These are phyloP conservation scores for Tulasnella sp. DNA, from an alignment of 768 basidiomycete genomes.

Conservation along the genomic window DNA sequence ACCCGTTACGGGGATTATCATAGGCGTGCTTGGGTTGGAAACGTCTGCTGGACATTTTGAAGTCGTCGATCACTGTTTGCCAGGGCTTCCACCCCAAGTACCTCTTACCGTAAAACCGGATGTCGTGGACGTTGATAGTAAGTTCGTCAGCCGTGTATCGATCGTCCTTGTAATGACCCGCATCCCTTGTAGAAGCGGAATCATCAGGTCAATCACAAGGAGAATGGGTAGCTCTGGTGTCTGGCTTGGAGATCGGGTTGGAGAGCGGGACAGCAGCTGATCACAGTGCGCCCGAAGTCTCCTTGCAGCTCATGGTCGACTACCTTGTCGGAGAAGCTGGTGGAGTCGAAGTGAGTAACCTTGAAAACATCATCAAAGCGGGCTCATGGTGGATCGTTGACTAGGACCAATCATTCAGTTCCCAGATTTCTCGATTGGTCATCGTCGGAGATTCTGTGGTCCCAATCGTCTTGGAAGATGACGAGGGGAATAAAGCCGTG, in stretches of 20 bases:
- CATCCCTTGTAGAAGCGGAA: background rate
- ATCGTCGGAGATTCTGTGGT: constrained; percentile 77
- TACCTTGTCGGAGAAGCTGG: constrained; percentile 78
- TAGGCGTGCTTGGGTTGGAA: constrained; percentile 83
- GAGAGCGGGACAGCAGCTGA: constrained; percentile 41
- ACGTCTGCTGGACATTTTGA: constrained; percentile 85
- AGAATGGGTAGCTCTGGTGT: constrained; percentile 75
- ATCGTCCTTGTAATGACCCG: background rate
- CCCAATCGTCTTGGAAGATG: constrained; percentile 31
- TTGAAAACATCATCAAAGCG: background rate
- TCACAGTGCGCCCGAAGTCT: constrained; percentile 36
- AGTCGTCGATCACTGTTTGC: constrained; percentile 75
- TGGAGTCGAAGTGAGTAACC: constrained; percentile 32
- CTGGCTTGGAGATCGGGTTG: constrained; percentile 72
- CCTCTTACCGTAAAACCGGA: constrained; percentile 25
- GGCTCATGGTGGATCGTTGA: background rate
- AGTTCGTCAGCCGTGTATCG: too few species aligned
- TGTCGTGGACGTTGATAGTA: constrained; percentile 62
- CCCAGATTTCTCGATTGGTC: constrained; percentile 71
- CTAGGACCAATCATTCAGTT: constrained; percentile 48
- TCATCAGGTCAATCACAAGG: constrained; percentile 27
- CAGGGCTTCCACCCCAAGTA: constrained; percentile 64
- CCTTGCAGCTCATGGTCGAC: constrained; percentile 78
- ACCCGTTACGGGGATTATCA: constrained; percentile 84
- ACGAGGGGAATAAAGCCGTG: constrained; percentile 23